Evolutionary conservation across 2,329 filamentous ascomycete species (phyloP).

Genomic region (Penicillium brevicompactum): DNA sequence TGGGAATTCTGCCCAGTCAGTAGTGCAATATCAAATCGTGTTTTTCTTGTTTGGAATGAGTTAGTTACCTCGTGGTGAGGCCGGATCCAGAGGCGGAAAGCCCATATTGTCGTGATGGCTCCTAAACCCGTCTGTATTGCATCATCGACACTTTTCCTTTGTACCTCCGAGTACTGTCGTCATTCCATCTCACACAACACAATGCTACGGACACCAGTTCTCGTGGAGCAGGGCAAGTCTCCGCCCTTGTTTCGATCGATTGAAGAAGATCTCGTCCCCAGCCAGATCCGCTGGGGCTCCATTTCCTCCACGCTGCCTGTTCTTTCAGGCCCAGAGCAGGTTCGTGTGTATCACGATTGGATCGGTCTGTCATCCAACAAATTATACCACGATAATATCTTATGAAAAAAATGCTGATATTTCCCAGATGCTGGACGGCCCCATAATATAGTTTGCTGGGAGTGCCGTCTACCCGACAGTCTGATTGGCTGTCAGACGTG

Average conservation of each 20-base stretch:
- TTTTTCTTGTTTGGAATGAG: too few relatives aligned
- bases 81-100: too few relatives aligned
- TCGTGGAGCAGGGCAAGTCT: background rate
- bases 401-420: constrained; percentile 6
- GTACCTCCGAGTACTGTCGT: constrained; percentile 8
- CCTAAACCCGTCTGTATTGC: background rate
- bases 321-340: constrained; percentile 21
- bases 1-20: too few relatives aligned
- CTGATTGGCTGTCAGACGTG: constrained; percentile 32
- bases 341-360: constrained; percentile 33
- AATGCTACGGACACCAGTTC: constrained; percentile 6
- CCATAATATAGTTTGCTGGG: constrained; percentile 34
- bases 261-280: constrained; percentile 6
- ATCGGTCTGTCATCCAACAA: constrained; percentile 23
- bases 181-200: background rate
- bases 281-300: constrained; percentile 3
- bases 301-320: constrained; percentile 9
- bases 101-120: too few relatives aligned
- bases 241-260: constrained; percentile 7
- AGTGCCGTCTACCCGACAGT: constrained; percentile 28
- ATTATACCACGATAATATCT: too few relatives aligned
- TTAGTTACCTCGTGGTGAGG: too few relatives aligned
- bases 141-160: background rate
- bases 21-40: too few relatives aligned
- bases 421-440: constrained; percentile 29